Base-by-base conservation (phyloP, 2,329 filamentous ascomycete species). In the Alternaria brassicae region DNA sequence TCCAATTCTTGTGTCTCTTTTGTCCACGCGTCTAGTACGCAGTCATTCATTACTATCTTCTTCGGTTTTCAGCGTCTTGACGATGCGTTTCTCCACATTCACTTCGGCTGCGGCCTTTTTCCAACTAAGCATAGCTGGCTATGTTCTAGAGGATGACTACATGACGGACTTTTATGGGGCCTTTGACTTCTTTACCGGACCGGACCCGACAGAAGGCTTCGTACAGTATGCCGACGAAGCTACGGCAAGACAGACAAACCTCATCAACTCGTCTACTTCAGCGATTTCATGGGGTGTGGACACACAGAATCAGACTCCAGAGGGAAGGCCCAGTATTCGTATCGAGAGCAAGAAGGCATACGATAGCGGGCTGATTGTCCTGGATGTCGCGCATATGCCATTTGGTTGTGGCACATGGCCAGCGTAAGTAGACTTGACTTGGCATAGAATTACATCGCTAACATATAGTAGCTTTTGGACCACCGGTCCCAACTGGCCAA, bases 381-480 rank as follows among this genome's bases (percentile, higher is more conserved):
- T 80, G 28, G 83, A 85, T 66, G 76, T 85, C 50, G 77, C 76
- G 25, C 83, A 85, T 61, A 83, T 85, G 74, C 84, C 84, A 1
- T 78, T 77, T 9, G 81, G 80, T 30, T 84, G 80, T 61, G 83
- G 83, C 19, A 79, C 80, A 12, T 86, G 84, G 83, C 82, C 83
- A 30, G 83, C 83, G 66, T 73, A 66, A 51, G 71, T 68, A 37
- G 47, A 42, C 2, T 10, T 10, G 13, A 19, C 19, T 28, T 8
- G 6, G n/a, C 13, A 4, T 3, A 28, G 2, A 36, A n/a, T 41
- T 15, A 40, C 13, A 12, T 36, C n/a, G 40, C 62, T 72, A 32
- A 70, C 50, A 56, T 3, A n/a, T 21, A 5, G 10, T 28, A 74
- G 72, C 7, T 75, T 75, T 58, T 76, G 73, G 73, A 75, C 71